Percentiles rank a stretch among this genome's conserved stretches.
Conservation (phyloP, 129 eudicot species). For the Glebionis coronaria region DNA sequence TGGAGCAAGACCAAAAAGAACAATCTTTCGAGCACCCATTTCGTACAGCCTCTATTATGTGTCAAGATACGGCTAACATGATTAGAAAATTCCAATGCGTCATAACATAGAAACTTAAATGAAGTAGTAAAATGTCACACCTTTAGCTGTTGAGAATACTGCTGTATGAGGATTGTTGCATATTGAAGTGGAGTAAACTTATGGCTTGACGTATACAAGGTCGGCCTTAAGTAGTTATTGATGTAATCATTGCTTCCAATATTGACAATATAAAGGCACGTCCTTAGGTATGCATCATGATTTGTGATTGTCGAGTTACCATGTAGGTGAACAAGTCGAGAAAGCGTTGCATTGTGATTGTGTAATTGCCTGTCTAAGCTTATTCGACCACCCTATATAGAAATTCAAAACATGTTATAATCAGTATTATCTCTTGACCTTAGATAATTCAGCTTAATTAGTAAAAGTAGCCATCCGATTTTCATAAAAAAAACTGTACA, state of each 20-base stretch:
- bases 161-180: constrained; percentile 27
- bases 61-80: constrained; percentile 2
- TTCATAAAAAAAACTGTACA: not conserved
- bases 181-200: constrained; percentile 22
- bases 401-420: not conserved
- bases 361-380: constrained; percentile 25
- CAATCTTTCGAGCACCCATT: constrained; percentile 50
- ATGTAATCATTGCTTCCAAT: constrained; percentile 52
- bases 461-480: too few relatives aligned
- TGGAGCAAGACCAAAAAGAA: constrained; percentile 35
- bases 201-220: constrained; percentile 18
- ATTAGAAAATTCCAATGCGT: not conserved
- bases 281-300: constrained; percentile 18
- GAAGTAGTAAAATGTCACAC: constrained; percentile 17
- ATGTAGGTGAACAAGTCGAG: constrained; percentile 16
- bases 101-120: not conserved
- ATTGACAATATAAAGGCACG: constrained; percentile 37
- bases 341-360: constrained; percentile 27
- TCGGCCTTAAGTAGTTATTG: constrained; percentile 48
- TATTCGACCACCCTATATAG: constrained; percentile 33
- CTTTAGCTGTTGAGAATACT: constrained; percentile 33
- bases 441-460: too few relatives aligned
- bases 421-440: not conserved
- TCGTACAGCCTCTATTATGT: constrained; percentile 33
- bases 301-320: constrained; percentile 17